Evolutionary conservation across 2,329 filamentous ascomycete species (phyloP).

Genomic region (Aureobasidium namibiae): DNA sequence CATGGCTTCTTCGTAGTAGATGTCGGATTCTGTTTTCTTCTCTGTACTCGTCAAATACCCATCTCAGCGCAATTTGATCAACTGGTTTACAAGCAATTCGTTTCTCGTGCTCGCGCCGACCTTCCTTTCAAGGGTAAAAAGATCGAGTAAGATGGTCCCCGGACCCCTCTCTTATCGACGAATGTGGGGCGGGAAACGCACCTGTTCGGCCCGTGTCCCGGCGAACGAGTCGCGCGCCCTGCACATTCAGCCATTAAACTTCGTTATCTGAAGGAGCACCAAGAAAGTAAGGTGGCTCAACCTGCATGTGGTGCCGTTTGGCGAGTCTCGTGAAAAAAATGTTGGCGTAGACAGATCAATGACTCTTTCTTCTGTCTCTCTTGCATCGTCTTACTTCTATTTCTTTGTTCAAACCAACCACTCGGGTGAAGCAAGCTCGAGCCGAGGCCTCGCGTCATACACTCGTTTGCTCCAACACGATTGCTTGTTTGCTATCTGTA

Average conservation of each 20-base stretch:
- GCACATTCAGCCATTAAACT: background rate
- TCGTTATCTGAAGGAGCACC: slow-evolving; percentile 7
- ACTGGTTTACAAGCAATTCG: background rate
- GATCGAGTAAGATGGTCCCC: background rate
- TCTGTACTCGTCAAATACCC: background rate
- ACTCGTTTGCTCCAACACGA: background rate
- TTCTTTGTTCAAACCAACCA: background rate
- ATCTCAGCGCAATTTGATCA: background rate
- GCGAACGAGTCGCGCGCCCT: background rate
- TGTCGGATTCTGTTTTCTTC: background rate
- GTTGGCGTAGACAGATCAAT: background rate
- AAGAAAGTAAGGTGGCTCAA: slow-evolving; percentile 6
- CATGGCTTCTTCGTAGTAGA: slow-evolving; percentile 22
- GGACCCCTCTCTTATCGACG: slow-evolving; percentile 2
- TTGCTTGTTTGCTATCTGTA: background rate
- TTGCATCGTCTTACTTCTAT: background rate
- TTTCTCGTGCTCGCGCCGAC: background rate
- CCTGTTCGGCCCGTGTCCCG: background rate
- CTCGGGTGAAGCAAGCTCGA: slow-evolving; percentile 4
- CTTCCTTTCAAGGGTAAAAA: background rate
- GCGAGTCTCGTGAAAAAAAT: background rate
- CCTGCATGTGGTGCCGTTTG: slow-evolving; percentile 9
- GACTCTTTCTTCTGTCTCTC: background rate
- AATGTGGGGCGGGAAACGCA: background rate
- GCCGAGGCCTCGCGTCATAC: slow-evolving; percentile 4